A percentile compares a stretch with the other conserved stretches of the same genome.
Conservation (phyloP, 192 early-diverging fungal species). For the Podila epigama region DNA sequence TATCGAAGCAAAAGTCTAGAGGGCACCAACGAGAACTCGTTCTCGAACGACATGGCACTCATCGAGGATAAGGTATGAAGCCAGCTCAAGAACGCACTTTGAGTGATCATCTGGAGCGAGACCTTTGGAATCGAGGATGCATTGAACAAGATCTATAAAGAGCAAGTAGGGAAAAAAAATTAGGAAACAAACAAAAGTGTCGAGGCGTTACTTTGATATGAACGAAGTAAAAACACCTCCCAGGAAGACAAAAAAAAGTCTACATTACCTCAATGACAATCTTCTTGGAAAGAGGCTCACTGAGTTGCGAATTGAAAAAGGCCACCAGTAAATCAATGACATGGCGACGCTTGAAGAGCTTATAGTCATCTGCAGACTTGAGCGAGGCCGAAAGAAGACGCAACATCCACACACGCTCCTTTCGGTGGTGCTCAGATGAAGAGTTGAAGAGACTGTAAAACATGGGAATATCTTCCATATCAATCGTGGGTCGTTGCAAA, state of each 20-base stretch:
- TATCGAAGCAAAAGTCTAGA: constrained; percentile 41
- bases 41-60: constrained; percentile 12
- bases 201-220: not conserved
- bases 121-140: constrained; percentile 61
- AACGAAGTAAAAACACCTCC: too few species aligned
- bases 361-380: constrained; percentile 69
- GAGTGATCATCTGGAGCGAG: constrained; percentile 64
- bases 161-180: constrained; percentile 1
- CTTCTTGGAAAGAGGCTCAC: constrained; percentile 62
- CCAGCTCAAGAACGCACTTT: constrained; percentile 66
- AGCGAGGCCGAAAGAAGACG: constrained; percentile 67
- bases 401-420: constrained; percentile 81
- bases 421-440: constrained; percentile 62
- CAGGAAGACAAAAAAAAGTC: not conserved
- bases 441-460: constrained; percentile 84
- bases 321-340: constrained; percentile 72
- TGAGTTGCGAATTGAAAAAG: constrained; percentile 73
- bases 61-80: constrained; percentile 47
- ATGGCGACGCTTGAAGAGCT: constrained; percentile 70
- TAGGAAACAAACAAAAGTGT: not conserved
- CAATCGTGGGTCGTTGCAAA: constrained; percentile 72
- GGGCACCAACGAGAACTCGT: constrained; percentile 45
- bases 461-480: constrained; percentile 85
- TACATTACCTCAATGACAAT: constrained; percentile 57
- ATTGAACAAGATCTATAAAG: constrained; percentile 60